These are phyloP conservation scores for Rhodotorula sp. DNA, from an alignment of 1,284 basidiomycete species.

Conservation along the genomic window DNA sequence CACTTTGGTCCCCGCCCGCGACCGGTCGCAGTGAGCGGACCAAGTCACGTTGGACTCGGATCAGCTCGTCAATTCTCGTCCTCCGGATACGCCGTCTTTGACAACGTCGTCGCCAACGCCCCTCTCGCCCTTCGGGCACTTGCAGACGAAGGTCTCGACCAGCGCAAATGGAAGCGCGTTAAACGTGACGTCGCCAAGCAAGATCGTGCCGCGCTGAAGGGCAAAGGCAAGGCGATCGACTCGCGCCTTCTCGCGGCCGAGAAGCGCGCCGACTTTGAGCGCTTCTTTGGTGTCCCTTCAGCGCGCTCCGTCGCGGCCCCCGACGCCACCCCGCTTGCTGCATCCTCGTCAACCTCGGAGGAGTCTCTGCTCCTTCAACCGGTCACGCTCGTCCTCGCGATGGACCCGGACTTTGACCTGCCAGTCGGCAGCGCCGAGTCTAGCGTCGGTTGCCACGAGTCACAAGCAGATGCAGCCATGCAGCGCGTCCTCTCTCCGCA, in stretches of 20 bases:
- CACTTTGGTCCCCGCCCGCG: constrained; percentile 30
- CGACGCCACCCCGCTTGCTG: background rate
- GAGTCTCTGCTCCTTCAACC: constrained; percentile 2
- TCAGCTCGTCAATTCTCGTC: constrained; percentile 40
- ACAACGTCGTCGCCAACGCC: constrained; percentile 41
- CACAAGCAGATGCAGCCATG: background rate
- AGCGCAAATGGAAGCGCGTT: constrained; percentile 31
- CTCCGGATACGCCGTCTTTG: constrained; percentile 20
- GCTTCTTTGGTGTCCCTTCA: constrained; percentile 19
- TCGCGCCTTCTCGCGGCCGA: background rate
- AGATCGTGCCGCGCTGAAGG: constrained; percentile 21
- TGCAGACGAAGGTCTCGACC: constrained; percentile 34
- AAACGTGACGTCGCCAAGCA: constrained; percentile 22
- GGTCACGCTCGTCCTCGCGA: constrained; percentile 29
- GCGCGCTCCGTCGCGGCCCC: background rate
- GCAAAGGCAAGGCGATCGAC: constrained; percentile 7
- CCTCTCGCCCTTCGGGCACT: constrained; percentile 40
- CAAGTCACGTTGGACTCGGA: constrained; percentile 25
- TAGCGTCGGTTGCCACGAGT: background rate
- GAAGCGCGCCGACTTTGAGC: constrained; percentile 24
- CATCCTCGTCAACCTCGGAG: background rate
- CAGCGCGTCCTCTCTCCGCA: constrained; percentile 24
- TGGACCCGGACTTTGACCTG: constrained; percentile 31
- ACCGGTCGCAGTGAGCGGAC: constrained; percentile 6
- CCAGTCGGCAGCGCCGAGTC: constrained; percentile 4